Evolutionary conservation across 2,329 filamentous ascomycete species (phyloP), one percentile per base, ranked within the genome.

Genomic region (Ophiognomonia clavigignenti-juglandacearum): DNA sequence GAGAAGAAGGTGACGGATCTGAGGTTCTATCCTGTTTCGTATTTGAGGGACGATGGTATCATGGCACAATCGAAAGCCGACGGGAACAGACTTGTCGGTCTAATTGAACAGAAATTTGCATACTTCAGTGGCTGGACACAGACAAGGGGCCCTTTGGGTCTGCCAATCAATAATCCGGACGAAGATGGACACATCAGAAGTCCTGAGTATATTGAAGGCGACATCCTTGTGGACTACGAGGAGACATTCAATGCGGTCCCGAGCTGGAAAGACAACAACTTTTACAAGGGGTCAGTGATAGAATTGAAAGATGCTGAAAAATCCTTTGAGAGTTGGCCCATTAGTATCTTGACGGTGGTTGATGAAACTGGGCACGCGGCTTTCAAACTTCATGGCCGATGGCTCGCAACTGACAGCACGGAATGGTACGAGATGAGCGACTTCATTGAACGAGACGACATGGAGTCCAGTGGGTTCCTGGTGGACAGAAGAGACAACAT

Each of bases 41-140:
- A 46, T 11, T 20, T 40, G 11, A 22, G 40, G 9, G 22, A 40
- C 5, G 13, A 13, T 0, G 3, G 32, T 3, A 7, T 40, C 3
- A 8, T 46, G 3, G 5, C 1, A 3, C 20, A 40, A 19, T 19
- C 36, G n/a, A 3, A n/a, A 0, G 1, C 29, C 7, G 43, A 32
- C 3, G 43, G 43, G 2, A 6, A 6, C 1, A 27, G n/a, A 2
- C 23, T 18, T 20, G 3, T 46, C 6, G n/a, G 5, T 5, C 16
- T 46, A 11, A 20, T 40, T 5, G 43, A 27, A 4, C 16, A 16
- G 2, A 35, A 36, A 2, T 29, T 19, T 3, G 43, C 24, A 6
- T 46, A 32, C 8, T 46, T 39, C 29, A 46, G 43, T 29, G 43
- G 43, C 3, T 46, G 43, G 43, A 46, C 43, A 2, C 20, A 9